Conservation (phyloP, 352 stramenopile species). For the Globisporangium cederbergense region DNA sequence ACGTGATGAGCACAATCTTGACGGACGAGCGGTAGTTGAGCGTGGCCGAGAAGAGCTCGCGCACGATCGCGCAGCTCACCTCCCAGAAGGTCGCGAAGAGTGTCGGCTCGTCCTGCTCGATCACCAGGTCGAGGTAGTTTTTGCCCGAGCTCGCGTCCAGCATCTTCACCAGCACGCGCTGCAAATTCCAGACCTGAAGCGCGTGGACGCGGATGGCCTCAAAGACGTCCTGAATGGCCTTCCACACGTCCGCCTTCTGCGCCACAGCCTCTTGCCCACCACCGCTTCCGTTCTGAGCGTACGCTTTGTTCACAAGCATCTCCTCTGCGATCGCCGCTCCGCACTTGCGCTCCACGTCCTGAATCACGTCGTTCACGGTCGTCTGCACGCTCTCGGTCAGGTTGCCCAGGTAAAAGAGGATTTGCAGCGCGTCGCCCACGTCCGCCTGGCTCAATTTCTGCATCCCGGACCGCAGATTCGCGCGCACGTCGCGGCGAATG, state of each 20-base stretch:
- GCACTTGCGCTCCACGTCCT: constrained; percentile 74
- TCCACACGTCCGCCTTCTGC: constrained; percentile 77
- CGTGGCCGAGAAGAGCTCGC: constrained; percentile 64
- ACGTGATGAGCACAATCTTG: constrained; percentile 67
- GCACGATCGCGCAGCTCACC: constrained; percentile 72
- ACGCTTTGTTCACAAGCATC: constrained; percentile 36
- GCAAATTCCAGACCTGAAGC: constrained; percentile 83
- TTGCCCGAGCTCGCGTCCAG: constrained; percentile 35
- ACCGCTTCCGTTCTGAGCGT: not conserved
- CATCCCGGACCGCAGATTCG: constrained; percentile 44
- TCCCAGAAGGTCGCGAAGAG: constrained; percentile 87
- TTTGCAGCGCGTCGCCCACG: constrained; percentile 72
- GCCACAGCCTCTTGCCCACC: constrained; percentile 28
- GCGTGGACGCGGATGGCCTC: constrained; percentile 61
- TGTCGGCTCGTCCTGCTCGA: constrained; percentile 69
- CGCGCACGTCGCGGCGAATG: constrained; percentile 55
- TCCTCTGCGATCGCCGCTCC: constrained; percentile 55
- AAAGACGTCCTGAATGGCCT: constrained; percentile 77
- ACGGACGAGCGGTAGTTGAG: constrained; percentile 52
- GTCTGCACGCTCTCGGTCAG: constrained; percentile 63
- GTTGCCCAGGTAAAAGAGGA: constrained; percentile 73
- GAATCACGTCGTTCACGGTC: constrained; percentile 79
- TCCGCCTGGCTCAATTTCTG: constrained; percentile 61
- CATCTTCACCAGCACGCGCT: constrained; percentile 85
- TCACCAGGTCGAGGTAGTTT: constrained; percentile 69